Evolutionary conservation across 225 moss, liverwort and hornwort species (phyloP), one percentile per base, ranked within the genome.

Genomic region (Pseudoscleropodium purum): DNA sequence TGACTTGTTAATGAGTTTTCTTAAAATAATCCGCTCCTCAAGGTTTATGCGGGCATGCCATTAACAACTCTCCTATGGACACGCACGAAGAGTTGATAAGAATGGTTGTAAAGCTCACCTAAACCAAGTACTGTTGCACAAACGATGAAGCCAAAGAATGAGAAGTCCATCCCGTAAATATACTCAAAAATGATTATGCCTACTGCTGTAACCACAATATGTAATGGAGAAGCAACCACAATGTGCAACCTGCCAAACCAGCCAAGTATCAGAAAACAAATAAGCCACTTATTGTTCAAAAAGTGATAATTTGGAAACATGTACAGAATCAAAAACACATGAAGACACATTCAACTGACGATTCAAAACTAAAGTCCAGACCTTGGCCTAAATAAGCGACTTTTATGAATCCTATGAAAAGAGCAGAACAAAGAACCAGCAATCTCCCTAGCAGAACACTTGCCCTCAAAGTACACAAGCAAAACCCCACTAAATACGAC

Each of bases 81-180:
- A 77, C 43, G 27, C 34, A 83, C 26, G 34, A 70, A 67, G 66
- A 81, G 75, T 49, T 75, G 19, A 64, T 21, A 67, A 66, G 20
- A 18, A 74, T 47, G 51, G 70, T 70, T 75, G 43, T 45, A 54
- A 56, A 86, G 52, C 90, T 91, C 79, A 97, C 98, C 98, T 94
- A 97, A 92, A 79, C 97, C 98, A 86, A 98, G 95, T 91, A 96
- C 97, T 56, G 94, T 87, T 66, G 95, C 94, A 72, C 98, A 98
- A 87, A 95, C 91, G 64, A 97, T 90, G 86, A 98, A 98, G 85
- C 98, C 98, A 37, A 98, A 87, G 57, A 95, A 91, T 39, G 98
- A 98, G 85, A 98, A 98, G 88, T 98, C 97, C 98, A 97, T 97
- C 75, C 91, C 89, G 81, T 97, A 98, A 61, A 98, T 86, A 75